Conservation (phyloP, 768 basidiomycete genomes). For the Lentinula lateritia region DNA sequence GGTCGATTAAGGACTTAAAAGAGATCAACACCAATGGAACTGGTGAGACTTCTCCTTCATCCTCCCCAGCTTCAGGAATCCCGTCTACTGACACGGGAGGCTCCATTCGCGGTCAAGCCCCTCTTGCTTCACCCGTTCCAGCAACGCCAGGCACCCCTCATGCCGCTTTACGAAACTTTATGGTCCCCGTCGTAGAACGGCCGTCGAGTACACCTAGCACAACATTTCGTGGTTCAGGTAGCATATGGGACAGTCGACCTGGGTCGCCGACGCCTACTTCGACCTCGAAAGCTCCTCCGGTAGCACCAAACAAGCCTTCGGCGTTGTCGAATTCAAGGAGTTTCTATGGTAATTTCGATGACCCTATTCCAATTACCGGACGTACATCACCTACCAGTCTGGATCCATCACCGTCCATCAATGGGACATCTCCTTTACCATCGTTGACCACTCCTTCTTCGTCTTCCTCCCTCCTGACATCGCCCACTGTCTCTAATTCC, state of each 20-base stretch:
- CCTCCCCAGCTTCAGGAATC: background rate
- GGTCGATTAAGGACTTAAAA: background rate
- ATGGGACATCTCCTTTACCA: constrained; percentile 14
- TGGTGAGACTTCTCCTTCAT: background rate
- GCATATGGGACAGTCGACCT: constrained; percentile 57
- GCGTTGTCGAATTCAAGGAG: constrained; percentile 26
- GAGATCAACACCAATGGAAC: background rate
- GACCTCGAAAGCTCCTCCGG: background rate
- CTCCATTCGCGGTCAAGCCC: background rate
- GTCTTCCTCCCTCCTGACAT: constrained; percentile 13
- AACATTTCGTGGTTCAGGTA: constrained; percentile 31
- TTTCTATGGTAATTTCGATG: constrained; percentile 12
- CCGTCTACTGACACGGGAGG: background rate
- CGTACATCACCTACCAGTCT: background rate
- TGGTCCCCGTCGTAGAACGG: constrained; percentile 38
- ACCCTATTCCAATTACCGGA: background rate
- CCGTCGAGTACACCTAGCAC: constrained; percentile 71
- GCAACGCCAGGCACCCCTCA: constrained; percentile 5
- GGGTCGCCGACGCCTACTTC: constrained; percentile 44
- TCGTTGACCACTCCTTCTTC: constrained; percentile 4
- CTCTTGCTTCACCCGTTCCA: background rate
- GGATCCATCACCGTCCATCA: constrained; percentile 14
- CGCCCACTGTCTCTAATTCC: constrained; percentile 18
- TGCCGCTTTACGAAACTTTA: constrained; percentile 23
- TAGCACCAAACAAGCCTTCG: constrained; percentile 35